These are phyloP conservation scores for Luffa acutangula DNA, from an alignment of 306 rosid genomes.

Conservation along the genomic window DNA sequence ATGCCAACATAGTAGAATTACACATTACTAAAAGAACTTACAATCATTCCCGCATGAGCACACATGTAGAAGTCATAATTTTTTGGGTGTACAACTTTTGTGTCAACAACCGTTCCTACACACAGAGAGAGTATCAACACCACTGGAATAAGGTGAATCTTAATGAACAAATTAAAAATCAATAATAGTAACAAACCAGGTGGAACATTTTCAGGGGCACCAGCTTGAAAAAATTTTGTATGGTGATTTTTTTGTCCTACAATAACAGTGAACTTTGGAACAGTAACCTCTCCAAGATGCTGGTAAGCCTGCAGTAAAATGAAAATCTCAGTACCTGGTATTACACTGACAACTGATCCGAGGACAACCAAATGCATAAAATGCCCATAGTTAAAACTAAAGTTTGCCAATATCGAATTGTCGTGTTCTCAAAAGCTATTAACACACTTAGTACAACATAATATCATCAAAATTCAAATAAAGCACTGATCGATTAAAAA, in stretches of 20 bases:
- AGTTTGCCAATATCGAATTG: neutral
- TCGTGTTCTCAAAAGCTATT: neutral
- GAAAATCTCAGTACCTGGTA: neutral
- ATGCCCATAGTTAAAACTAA: neutral
- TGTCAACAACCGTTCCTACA: slow-evolving; percentile 85
- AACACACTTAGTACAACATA: neutral
- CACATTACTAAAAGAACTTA: slow-evolving; percentile 25
- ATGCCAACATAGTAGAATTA: neutral
- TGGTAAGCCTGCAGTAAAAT: slow-evolving; percentile 57
- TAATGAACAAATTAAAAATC: neutral
- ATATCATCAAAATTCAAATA: neutral
- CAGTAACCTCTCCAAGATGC: slow-evolving; percentile 53
- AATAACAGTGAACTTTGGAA: slow-evolving; percentile 74
- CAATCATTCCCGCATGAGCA: slow-evolving; percentile 70
- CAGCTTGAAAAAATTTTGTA: slow-evolving; percentile 54
- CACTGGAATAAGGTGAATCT: neutral
- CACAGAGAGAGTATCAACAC: slow-evolving; percentile 13
- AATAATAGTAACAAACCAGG: slow-evolving; percentile 43
- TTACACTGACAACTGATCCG: neutral
- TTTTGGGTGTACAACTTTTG: slow-evolving; percentile 59
- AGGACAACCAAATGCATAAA: slow-evolving; percentile 9
- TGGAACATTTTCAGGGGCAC: slow-evolving; percentile 62
- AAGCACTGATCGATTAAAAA: neutral
- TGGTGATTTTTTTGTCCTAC: slow-evolving; percentile 89
- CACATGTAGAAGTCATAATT: slow-evolving; percentile 85